A percentile compares a stretch with the other conserved stretches of the same genome.
Evolutionary conservation across 1,139 yeast genomes (phyloP).

Genomic region (Hyphopichia buzzinii): DNA sequence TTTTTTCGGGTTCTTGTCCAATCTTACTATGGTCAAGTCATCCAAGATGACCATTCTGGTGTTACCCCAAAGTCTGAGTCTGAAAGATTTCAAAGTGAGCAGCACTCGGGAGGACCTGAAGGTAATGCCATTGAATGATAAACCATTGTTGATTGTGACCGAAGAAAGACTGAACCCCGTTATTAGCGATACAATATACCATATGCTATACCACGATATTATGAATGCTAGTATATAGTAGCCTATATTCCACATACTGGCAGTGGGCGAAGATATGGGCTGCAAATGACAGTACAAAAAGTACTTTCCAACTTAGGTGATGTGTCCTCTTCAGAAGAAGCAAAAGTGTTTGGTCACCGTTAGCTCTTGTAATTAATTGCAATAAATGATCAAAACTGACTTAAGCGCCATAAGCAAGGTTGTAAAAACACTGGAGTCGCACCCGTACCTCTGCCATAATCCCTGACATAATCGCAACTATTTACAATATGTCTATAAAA

Average conservation of each 20-base stretch:
- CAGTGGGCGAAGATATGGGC: too few relatives aligned
- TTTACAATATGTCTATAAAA: background rate
- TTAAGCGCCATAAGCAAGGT: too few relatives aligned
- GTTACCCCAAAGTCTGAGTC: slow-evolving; percentile 44
- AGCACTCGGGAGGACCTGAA: slow-evolving; percentile 12
- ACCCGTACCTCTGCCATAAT: too few relatives aligned
- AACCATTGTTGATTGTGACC: slow-evolving; percentile 38
- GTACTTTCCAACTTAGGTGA: too few relatives aligned
- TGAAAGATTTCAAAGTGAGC: slow-evolving; percentile 21
- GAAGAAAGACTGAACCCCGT: slow-evolving; percentile 35
- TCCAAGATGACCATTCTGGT: slow-evolving; percentile 30
- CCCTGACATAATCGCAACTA: too few relatives aligned
- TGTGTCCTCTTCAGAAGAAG: too few relatives aligned
- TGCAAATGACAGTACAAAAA: too few relatives aligned
- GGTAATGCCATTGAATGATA: slow-evolving; percentile 34
- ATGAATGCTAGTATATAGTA: slow-evolving; percentile 2
- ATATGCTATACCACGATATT: slow-evolving; percentile 9
- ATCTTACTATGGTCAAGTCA: slow-evolving; percentile 18
- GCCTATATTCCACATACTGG: background rate
- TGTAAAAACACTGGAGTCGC: too few relatives aligned
- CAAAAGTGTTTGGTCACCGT: too few relatives aligned
- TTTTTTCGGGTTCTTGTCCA: background rate
- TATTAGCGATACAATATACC: slow-evolving; percentile 28
- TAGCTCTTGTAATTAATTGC: too few relatives aligned
- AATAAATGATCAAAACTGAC: too few relatives aligned